Evolutionary conservation across 2,329 filamentous ascomycete genomes (phyloP), one percentile per base, ranked within the genome.

Genomic region (Zymoseptoria ardabiliae): DNA sequence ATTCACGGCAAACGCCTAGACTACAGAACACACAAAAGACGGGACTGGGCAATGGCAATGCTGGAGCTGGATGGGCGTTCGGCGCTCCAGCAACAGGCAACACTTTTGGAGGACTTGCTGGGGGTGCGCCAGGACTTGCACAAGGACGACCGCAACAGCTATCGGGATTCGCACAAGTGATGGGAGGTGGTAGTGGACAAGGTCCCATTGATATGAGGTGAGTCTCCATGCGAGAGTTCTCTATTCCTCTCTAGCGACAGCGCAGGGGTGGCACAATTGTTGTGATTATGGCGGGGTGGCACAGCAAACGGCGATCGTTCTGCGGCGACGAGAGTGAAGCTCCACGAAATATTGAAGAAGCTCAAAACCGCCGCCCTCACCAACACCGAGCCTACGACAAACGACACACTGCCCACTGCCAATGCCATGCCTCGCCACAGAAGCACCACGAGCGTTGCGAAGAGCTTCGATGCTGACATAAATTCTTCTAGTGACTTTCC

Each of bases 401-500:
- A 7, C 17, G 7, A 45, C 35, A 7, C 11, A 45, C 35, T 17
- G 13, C 35, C 17, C 11, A 45, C 35, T 45, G 35, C 35, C 17
- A 45, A 13, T 13, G 35, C 35, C 35, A 45, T 45, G 35, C 35
- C 35, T 7, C 35, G 35, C 13, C 35, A 45, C 35, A 17, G 13
- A 17, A 45, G 35, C 35, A 45, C 35, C 17, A n/a, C 35, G 35
- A 45, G 35, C 11, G 35, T 55, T 50, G 30, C 11, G 50, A 59
- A 54, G 45, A 60, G 50, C 28, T 45, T 59, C 41, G 19, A 53
- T 9, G 58, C 70, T 71, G 61, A 70, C 60, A 56, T 62, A 57
- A 48, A 56, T 54, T 66, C 61, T 53, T n/a, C 54, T 62, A 86
- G 84, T 69, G 84, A 86, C 69, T 86, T 86, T 59, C 84, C 84